Percentiles rank a stretch among this genome's conserved stretches.
Evolutionary conservation across 2,329 filamentous ascomycete genomes (phyloP).

Genomic region (Lasiodiplodia gonubiensis): DNA sequence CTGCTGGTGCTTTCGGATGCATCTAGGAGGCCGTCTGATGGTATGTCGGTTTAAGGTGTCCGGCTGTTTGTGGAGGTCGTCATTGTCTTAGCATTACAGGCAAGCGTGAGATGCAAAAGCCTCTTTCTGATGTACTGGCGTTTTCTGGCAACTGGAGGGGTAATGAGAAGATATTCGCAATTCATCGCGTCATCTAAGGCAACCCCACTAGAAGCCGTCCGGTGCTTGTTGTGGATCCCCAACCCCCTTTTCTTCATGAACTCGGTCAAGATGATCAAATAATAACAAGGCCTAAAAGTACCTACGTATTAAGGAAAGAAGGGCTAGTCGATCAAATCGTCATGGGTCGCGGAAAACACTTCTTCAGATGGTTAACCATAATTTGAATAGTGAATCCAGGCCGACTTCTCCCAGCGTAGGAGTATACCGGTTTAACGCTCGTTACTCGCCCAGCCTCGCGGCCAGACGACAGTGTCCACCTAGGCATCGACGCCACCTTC

Average conservation of each 20-base stretch:
- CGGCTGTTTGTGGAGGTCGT: not conserved
- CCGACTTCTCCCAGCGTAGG: too few relatives aligned
- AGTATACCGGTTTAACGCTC: too few relatives aligned
- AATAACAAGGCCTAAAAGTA: too few relatives aligned
- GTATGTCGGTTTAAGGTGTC: not conserved
- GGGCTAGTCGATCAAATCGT: too few relatives aligned
- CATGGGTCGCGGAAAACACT: too few relatives aligned
- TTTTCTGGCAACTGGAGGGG: not conserved
- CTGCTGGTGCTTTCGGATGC: not conserved
- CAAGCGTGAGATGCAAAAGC: not conserved
- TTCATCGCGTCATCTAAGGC: not conserved
- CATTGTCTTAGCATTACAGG: not conserved
- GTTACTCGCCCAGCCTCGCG: not conserved
- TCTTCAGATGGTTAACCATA: too few relatives aligned
- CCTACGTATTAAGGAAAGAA: too few relatives aligned
- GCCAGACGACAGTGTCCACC: not conserved
- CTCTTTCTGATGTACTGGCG: not conserved
- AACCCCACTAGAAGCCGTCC: too few relatives aligned
- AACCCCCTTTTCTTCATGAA: too few relatives aligned
- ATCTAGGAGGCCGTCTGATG: not conserved
- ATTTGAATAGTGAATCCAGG: too few relatives aligned
- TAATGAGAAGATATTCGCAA: not conserved
- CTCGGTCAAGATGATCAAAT: too few relatives aligned
- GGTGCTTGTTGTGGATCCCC: too few relatives aligned
- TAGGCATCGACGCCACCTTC: slow-evolving; percentile 39